Conservation (phyloP, 2,329 filamentous ascomycete genomes). For the Xylariaceae sp. region DNA sequence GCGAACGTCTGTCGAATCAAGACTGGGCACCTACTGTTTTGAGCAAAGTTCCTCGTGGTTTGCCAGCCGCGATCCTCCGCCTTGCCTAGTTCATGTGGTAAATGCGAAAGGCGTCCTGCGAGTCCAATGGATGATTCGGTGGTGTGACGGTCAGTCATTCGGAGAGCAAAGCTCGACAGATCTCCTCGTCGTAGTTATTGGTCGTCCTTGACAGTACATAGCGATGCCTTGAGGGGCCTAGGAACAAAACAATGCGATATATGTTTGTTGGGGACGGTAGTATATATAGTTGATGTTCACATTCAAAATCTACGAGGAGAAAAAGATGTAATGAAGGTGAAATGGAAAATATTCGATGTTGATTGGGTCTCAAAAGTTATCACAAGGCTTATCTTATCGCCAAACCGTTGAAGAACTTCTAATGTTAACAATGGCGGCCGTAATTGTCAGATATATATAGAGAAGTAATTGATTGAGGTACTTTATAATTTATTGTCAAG, state of each 20-base stretch:
- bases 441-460: background rate
- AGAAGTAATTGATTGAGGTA: background rate
- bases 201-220: constrained; percentile 31
- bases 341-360: background rate
- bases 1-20: constrained; percentile 1
- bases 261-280: background rate
- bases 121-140: constrained; percentile 35
- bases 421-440: background rate
- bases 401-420: background rate
- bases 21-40: constrained; percentile 25
- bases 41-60: constrained; percentile 31
- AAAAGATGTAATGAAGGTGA: background rate
- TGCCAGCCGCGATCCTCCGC: constrained; percentile 36
- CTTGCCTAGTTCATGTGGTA: constrained; percentile 30
- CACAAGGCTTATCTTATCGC: background rate
- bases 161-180: constrained; percentile 31
- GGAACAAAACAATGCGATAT: constrained; percentile 1
- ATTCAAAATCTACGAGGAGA: background rate
- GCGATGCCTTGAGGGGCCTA: constrained; percentile 23
- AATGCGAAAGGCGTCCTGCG: constrained; percentile 37
- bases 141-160: constrained; percentile 38
- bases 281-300: background rate
- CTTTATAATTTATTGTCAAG: background rate
- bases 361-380: background rate
- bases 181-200: constrained; percentile 28